These are phyloP conservation scores for Mycena sp. DNA, from an alignment of 1,284 basidiomycete genomes.

Conservation along the genomic window DNA sequence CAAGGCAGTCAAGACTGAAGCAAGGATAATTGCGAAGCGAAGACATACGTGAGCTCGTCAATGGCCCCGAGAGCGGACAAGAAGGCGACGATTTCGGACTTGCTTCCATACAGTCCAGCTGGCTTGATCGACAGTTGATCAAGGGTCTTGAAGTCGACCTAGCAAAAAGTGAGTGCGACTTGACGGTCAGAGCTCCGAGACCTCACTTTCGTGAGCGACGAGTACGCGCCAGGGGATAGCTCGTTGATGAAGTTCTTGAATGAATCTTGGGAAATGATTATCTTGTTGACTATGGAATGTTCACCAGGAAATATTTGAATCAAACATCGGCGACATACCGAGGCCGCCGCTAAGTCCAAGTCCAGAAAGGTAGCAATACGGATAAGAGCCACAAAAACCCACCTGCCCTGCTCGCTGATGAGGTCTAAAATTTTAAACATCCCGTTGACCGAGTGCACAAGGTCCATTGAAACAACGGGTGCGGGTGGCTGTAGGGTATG, in stretches of 20 bases:
- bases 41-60: constrained; percentile 49
- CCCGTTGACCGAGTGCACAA: constrained; percentile 21
- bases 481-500: constrained; percentile 1
- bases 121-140: constrained; percentile 55
- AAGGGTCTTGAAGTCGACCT: constrained; percentile 58
- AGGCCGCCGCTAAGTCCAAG: constrained; percentile 28
- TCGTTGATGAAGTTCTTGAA: constrained; percentile 55
- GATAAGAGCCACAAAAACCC: not conserved
- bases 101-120: constrained; percentile 65
- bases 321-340: constrained; percentile 19
- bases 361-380: not conserved
- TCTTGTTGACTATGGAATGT: constrained; percentile 59
- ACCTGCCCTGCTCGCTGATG: constrained; percentile 35
- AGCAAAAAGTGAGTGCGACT: not conserved
- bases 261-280: constrained; percentile 61
- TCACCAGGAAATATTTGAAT: not conserved
- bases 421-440: constrained; percentile 37
- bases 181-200: not conserved
- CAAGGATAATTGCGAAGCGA: not conserved
- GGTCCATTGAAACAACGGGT: constrained; percentile 16
- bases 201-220: constrained; percentile 52
- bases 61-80: constrained; percentile 48
- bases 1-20: not conserved
- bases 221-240: constrained; percentile 57
- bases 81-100: constrained; percentile 56